Percentiles rank a stretch among this genome's conserved stretches.
These are phyloP conservation scores for Amylostereum areolatum DNA, from an alignment of 1,284 basidiomycete species.

Conservation along the genomic window DNA sequence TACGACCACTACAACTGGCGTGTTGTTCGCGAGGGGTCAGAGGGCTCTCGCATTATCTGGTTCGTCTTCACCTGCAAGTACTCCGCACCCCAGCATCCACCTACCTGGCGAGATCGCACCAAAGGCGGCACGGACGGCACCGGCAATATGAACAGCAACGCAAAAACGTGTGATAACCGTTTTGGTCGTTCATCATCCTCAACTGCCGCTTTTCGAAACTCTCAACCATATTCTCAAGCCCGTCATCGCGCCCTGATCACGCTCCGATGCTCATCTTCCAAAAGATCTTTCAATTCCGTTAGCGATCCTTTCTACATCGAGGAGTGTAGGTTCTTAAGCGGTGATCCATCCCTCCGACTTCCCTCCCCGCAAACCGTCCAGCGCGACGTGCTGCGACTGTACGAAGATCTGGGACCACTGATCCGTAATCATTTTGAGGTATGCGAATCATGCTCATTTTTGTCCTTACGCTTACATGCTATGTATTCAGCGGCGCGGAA, in stretches of 20 bases:
- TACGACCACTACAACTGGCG: slow-evolving; percentile 2
- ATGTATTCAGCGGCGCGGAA: slow-evolving; percentile 13
- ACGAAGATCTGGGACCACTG: slow-evolving; percentile 12
- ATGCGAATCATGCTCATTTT: slow-evolving; percentile 4
- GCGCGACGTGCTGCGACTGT: slow-evolving; percentile 19
- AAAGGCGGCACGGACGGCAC: neutral
- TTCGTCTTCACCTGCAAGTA: slow-evolving; percentile 1
- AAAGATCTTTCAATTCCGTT: slow-evolving; percentile 18
- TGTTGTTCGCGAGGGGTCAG: no score
- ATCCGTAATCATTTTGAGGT: slow-evolving; percentile 22
- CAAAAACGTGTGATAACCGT: neutral
- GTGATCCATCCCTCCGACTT: slow-evolving; percentile 17
- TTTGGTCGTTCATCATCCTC: no score
- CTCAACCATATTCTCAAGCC: slow-evolving; percentile 2
- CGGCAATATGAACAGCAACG: neutral
- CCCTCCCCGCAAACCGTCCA: slow-evolving; percentile 21
- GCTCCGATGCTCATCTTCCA: slow-evolving; percentile 5
- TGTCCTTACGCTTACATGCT: no score
- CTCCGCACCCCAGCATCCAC: no score
- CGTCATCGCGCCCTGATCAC: slow-evolving; percentile 8
- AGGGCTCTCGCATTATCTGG: no score
- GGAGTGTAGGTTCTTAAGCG: slow-evolving; percentile 23
- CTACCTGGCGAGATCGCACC: no score
- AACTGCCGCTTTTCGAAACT: no score
- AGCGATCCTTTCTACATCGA: slow-evolving; percentile 18